Percentiles rank a stretch among this genome's conserved stretches.
These are phyloP conservation scores for Marasmius sp. DNA, from an alignment of 1,284 basidiomycete genomes.

Conservation along the genomic window DNA sequence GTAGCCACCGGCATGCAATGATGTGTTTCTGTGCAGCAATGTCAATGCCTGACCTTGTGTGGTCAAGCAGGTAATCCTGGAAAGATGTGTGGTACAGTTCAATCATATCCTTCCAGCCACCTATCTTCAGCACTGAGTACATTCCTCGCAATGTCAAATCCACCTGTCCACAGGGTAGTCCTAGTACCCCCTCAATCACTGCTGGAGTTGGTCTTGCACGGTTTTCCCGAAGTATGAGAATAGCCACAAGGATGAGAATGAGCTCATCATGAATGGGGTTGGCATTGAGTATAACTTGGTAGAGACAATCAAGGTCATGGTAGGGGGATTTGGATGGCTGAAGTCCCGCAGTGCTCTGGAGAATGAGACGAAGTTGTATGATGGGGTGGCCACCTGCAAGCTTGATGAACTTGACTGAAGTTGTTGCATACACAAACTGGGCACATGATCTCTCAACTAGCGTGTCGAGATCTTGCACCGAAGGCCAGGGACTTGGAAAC, in stretches of 20 bases:
- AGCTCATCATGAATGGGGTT: background rate
- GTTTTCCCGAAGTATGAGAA: background rate
- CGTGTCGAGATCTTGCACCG: conserved; percentile 11
- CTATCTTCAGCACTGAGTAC: background rate
- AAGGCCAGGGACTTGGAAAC: conserved; percentile 17
- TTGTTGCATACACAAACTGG: conserved; percentile 25
- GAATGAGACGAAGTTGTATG: conserved; percentile 21
- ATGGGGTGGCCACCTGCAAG: conserved; percentile 19
- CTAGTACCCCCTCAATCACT: background rate
- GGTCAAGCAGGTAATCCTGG: background rate
- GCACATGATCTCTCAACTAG: conserved; percentile 22
- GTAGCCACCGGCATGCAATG: too few species aligned
- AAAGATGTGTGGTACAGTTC: background rate
- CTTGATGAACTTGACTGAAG: conserved; percentile 25
- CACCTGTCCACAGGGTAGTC: background rate
- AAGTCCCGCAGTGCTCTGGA: background rate
- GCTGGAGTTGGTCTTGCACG: background rate
- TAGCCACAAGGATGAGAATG: background rate
- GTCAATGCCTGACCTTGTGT: background rate
- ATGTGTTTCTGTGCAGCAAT: too few species aligned
- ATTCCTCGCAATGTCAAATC: background rate
- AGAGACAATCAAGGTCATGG: conserved; percentile 24
- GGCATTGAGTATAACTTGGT: background rate
- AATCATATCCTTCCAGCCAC: background rate
- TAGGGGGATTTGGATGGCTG: conserved; percentile 4